Base-by-base conservation (phyloP, 768 basidiomycete species). In the Collybia mongolica region DNA sequence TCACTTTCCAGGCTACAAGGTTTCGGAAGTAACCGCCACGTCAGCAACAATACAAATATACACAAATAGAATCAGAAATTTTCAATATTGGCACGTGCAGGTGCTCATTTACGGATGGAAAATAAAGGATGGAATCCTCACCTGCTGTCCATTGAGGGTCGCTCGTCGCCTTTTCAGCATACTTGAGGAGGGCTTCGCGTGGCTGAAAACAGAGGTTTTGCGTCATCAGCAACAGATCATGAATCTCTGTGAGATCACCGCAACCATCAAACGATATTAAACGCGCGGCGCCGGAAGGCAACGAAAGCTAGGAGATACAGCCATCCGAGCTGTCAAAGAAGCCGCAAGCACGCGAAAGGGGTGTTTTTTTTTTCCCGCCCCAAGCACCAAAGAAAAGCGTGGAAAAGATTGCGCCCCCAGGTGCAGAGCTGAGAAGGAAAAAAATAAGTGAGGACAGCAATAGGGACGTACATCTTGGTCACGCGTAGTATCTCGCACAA, bases 121-220 rank as follows among this genome's bases (percentile, higher is more conserved):
- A 58, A 52, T 45, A 14, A 48, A 60, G 56, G 54, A 55, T 48
- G 48, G 53, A 44, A 54, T 45, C 75, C 88, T 73, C 65, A 93
- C 93, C 93, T 73, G 67, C 70, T 40, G 93, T 91, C 87, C 88
- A 93, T 60, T 83, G 80, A 46, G 89, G 92, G 65, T 96, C 87
- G 53, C 79, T 72, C 39, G 90, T 87, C 54, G 86, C 85, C 50
- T 70, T 65, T 15, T 86, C 71, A 28, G 97, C 97, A 60, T 94
- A 98, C 70, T 86, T 93, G 77, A 98, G 88, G 49, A 99, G 73
- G 3, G 97, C 97, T 71, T 97, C 95, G 54, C 97, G 88, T 38
- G 97, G 97, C 96, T 98, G 71, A 19, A 60, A 62, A 41, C 59
- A 55, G 54, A 56, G 53, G 61, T 46, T 48, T 49, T 45, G 54